Base-by-base conservation (phyloP, 2,329 filamentous ascomycete species). In the Aspergillus costaricaensis region DNA sequence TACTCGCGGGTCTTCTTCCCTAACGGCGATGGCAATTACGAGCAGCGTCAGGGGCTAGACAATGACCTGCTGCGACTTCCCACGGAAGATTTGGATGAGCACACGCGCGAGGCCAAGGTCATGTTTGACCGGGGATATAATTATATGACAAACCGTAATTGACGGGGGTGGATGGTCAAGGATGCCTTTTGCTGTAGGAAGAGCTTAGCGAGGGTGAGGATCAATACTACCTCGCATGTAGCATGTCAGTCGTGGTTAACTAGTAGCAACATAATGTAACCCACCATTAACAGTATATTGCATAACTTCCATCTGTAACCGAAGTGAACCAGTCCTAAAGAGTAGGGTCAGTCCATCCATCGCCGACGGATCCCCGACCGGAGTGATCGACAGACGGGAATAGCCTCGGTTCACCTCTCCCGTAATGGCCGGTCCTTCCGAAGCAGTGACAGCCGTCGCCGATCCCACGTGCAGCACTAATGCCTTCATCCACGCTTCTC, bases 1-100 rank as follows among this genome's bases (percentile, higher is more conserved):
- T 60, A 57, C 39, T 47, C 52, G 21, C 54, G 58, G 3, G 47
- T 60, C 39, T 57, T 60, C 12, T 60, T 54, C 17, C 17, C 38
- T 4, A 54, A 57, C 17, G 58, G 54, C 6, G 54, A 57, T 19
- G 58, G 58, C 4, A 54, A 60, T 14, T 51, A 57, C 21, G 54
- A 54, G 30, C 38, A 36, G 1, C 25, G 27, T 5, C 19, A 5
- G 8, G 54, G 41, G 5, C 41, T 60, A 30, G 53, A 57, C 21
- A 60, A 60, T 21, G 41, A 9, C 5, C 8, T 36, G 12, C 41
- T 60, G 8, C 54, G 41, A 3, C 23, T 60, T 5, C 58, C 58
- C 5, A 38, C 49, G 15, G 58, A 60, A 30, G 58, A 60, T 21
- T 17, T 60, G 54, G 58, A 60, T 32, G 54, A 36, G 12, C 52